Evolutionary conservation across 1,284 basidiomycete genomes (phyloP), one percentile per base, ranked within the genome.

Genomic region (Cutaneotrichosporon sp.): DNA sequence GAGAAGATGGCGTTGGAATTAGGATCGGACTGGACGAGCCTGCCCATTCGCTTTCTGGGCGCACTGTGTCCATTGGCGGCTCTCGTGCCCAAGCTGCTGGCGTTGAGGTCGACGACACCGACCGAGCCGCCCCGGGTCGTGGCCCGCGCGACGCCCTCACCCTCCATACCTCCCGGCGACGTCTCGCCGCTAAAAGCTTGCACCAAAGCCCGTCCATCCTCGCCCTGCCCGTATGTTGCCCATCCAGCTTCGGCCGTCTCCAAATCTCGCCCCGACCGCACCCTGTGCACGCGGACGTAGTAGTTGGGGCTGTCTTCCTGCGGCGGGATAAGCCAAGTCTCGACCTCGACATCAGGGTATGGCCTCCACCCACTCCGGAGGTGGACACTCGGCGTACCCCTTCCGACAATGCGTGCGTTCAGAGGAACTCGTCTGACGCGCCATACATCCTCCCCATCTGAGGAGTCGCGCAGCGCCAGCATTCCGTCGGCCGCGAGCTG

Each of bases 241-340:
- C 82, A 88, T 2, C 81, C 85, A 8, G 83, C 85, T 67, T 88
- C 85, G 0, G 84, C 83, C 3, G 82, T 80, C 22, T 72, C 70
- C 10, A 87, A 71, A 25, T 64, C 63, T 17, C 84, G 74, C 6
- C 67, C 79, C 2, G 81, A 79, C 47, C 74, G 77, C 55, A 87
- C 76, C 49, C 83, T 79, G 71, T 88, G 85, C 1, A 86, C 76
- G 8, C 85, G 80, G 27, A 87, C 65, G 63, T 87, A 84, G 84
- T 84, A 87, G 20, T 81, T 75, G 5, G 83, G 82, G 11, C 81
- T 77, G 5, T 71, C 78, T 11, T 65, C 57, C 14, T 78, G 75
- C 1, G 86, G 85, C 0, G 86, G 85, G 11, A 87, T 71, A 20
- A 87, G 78, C 82, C 83, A 86, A 14, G 86, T 88, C 74, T 87